A percentile compares a stretch with the other conserved stretches of the same genome.
Conservation (phyloP, 768 basidiomycete species). For the Dentipellis sp. region DNA sequence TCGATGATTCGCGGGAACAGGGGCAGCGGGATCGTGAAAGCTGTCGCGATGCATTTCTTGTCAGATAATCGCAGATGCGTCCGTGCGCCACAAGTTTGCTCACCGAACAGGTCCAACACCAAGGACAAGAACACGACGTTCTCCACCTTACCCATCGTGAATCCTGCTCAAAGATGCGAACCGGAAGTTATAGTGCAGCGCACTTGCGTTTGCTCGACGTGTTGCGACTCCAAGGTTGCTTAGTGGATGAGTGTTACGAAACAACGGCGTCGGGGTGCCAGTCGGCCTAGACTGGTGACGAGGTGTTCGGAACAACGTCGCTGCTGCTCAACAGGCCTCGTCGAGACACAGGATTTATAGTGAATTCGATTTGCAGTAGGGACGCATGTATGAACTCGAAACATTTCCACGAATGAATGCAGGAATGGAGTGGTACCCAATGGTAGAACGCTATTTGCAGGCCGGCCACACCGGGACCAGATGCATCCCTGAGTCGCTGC, state of each 20-base stretch:
- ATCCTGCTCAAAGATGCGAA: not conserved
- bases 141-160: conserved; percentile 57
- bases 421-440: conserved; percentile 1
- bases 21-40: conserved; percentile 92
- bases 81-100: conserved; percentile 12
- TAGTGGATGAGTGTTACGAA: no score
- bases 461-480: not conserved
- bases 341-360: not conserved
- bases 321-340: no score
- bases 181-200: not conserved
- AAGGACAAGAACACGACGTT: conserved; percentile 84
- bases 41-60: conserved; percentile 25
- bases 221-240: no score
- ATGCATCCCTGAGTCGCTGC: not conserved
- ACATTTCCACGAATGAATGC: not conserved
- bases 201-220: not conserved
- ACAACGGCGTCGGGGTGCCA: no score
- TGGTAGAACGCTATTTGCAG: not conserved
- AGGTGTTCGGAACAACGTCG: no score
- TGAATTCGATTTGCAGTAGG: not conserved
- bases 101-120: conserved; percentile 78
- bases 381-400: not conserved
- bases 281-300: no score
- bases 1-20: conserved; percentile 96
- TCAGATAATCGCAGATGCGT: not conserved